Conservation (phyloP, 106 monocot genomes). For the Acorus gramineus region DNA sequence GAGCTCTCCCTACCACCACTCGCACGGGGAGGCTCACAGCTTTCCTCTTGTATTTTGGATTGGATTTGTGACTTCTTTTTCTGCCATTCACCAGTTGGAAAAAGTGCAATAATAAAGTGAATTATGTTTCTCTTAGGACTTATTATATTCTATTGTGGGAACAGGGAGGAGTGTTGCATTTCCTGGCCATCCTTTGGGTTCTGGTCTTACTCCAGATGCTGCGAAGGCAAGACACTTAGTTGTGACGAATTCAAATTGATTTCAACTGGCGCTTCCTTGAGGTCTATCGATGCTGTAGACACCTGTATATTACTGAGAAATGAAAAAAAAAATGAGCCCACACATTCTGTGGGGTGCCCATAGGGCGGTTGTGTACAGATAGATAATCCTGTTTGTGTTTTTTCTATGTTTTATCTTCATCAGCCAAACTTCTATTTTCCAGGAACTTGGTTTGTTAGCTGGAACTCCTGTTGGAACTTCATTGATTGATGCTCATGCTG, state of each 20-base stretch:
- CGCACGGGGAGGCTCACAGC: no score
- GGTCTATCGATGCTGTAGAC: slow-evolving; percentile 5
- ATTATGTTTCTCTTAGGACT: slow-evolving; percentile 1
- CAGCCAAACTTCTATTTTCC: slow-evolving; percentile 4
- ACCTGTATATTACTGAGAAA: neutral
- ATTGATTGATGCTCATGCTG: slow-evolving; percentile 97
- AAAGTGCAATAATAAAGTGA: no score
- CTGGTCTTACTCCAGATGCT: slow-evolving; percentile 72
- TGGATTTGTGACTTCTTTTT: no score
- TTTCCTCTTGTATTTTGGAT: no score
- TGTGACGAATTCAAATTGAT: slow-evolving; percentile 20
- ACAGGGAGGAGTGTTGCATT: slow-evolving; percentile 92
- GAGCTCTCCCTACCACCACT: no score
- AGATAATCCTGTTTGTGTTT: neutral
- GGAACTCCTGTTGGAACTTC: slow-evolving; percentile 96
- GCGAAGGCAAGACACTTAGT: slow-evolving; percentile 56
- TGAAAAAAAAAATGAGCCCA: neutral
- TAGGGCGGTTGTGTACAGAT: neutral
- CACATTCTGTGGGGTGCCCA: neutral
- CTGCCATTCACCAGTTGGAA: no score
- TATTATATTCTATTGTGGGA: neutral
- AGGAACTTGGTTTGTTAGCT: slow-evolving; percentile 74
- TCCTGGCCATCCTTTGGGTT: slow-evolving; percentile 91
- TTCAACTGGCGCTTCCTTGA: slow-evolving; percentile 11
- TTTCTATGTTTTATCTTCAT: slow-evolving; percentile 3